Evolutionary conservation across 495 filamentous ascomycete species (phyloP).

Genomic region (Aspergillus baeticus): DNA sequence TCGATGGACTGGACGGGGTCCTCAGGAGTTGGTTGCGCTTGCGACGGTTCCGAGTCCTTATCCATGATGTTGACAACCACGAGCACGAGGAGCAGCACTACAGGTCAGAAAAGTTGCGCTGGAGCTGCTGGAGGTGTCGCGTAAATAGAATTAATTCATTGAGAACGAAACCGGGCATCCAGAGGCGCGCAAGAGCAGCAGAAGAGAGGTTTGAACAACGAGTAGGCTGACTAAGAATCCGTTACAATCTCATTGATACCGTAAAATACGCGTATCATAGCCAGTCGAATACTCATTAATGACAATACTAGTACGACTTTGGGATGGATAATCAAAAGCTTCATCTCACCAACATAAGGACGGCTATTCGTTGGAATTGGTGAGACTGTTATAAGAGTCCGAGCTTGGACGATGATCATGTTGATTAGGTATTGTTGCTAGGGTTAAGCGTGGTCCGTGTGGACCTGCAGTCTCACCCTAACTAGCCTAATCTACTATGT

Average conservation of each 20-base stretch:
- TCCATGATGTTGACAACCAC: slow-evolving; percentile 32
- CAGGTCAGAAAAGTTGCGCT: not conserved
- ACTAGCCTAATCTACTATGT: too few species aligned
- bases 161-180: slow-evolving; percentile 1
- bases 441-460: too few species aligned
- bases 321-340: too few species aligned
- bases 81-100: slow-evolving; percentile 2
- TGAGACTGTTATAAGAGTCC: too few species aligned
- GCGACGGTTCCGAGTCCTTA: slow-evolving; percentile 27
- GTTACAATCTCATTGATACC: not conserved
- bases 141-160: slow-evolving; percentile 7
- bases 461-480: too few species aligned
- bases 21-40: slow-evolving; percentile 37
- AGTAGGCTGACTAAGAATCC: slow-evolving; percentile 19
- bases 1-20: slow-evolving; percentile 47
- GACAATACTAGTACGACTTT: not conserved
- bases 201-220: slow-evolving; percentile 5
- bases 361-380: too few species aligned
- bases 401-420: too few species aligned
- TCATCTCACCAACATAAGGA: too few species aligned
- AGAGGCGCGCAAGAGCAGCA: slow-evolving; percentile 15
- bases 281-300: not conserved
- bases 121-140: not conserved
- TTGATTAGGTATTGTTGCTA: too few species aligned
- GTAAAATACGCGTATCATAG: not conserved